phyloP scores from a whole-genome alignment of 495 filamentous ascomycete species.

The Neurospora sp. region DNA sequence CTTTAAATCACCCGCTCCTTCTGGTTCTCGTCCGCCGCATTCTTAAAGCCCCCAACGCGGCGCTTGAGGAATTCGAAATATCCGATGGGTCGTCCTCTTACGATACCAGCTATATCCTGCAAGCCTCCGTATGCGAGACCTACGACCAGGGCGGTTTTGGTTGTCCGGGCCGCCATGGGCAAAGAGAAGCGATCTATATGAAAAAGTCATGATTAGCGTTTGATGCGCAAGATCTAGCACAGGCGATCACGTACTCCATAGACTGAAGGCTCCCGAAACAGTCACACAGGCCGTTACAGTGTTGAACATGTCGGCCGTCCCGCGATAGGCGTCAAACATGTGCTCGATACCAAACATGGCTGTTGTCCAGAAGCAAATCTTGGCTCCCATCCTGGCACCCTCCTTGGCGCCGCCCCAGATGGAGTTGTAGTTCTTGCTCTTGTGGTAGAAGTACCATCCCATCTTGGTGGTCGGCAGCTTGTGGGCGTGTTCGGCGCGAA shows the following conservation, averaged over 20 bases:
- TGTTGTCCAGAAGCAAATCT: conserved; percentile 53
- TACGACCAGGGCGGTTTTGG: conserved; percentile 65
- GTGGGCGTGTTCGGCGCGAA: conserved; percentile 90
- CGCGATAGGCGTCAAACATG: conserved; percentile 67
- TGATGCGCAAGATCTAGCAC: neutral
- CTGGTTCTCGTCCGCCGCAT: conserved; percentile 52
- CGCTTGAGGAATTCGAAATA: conserved; percentile 59
- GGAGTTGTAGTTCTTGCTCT: conserved; percentile 85
- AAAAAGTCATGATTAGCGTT: conserved; percentile 7
- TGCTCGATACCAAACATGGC: conserved; percentile 72
- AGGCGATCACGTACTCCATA: conserved; percentile 55
- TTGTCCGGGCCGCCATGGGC: conserved; percentile 71
- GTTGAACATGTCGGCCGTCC: conserved; percentile 60
- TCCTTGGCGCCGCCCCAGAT: conserved; percentile 65
- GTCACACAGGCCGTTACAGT: conserved; percentile 72
- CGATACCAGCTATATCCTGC: conserved; percentile 47
- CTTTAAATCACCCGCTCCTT: conserved; percentile 49
- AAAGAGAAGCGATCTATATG: conserved; percentile 67
- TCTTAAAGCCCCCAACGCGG: conserved; percentile 5
- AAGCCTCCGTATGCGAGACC: conserved; percentile 72
- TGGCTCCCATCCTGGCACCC: conserved; percentile 65
- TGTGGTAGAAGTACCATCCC: conserved; percentile 97
- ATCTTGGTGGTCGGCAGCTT: conserved; percentile 67
- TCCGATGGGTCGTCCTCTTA: conserved; percentile 56
- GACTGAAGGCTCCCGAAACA: conserved; percentile 75